Evolutionary conservation across 2,329 filamentous ascomycete genomes (phyloP).

Genomic region (Xylaria polymorpha): DNA sequence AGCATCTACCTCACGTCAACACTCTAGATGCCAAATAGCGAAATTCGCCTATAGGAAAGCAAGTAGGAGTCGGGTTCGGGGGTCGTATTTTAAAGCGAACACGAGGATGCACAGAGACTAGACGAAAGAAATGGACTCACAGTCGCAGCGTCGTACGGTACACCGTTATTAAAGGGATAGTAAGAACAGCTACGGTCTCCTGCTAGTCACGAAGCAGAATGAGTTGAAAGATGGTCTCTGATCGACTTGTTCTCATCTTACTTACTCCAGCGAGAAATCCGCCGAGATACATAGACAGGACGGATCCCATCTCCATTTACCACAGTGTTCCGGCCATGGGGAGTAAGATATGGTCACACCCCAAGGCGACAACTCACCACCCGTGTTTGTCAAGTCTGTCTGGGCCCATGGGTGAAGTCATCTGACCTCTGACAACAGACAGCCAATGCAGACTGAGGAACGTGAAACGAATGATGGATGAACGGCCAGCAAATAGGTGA

Average conservation of each 20-base stretch:
- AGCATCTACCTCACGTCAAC: neutral
- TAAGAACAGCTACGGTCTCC: neutral
- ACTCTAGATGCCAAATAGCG: neutral
- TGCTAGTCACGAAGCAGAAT: neutral
- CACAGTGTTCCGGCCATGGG: neutral
- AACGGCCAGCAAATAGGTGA: neutral
- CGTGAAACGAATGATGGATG: neutral
- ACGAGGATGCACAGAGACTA: neutral
- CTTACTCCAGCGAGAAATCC: neutral
- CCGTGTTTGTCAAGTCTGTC: constrained; percentile 24
- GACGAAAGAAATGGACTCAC: neutral
- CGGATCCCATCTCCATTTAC: neutral
- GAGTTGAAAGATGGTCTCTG: neutral
- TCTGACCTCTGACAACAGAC: constrained; percentile 6
- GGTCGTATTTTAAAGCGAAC: neutral
- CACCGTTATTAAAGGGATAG: neutral
- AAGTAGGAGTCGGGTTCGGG: neutral
- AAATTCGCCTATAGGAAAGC: neutral
- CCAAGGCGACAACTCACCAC: constrained; percentile 16
- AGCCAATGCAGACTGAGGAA: neutral
- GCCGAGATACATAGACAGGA: neutral
- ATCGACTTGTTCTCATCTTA: neutral
- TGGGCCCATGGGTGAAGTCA: neutral
- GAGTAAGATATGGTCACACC: neutral
- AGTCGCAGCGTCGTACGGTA: neutral